Conservation (phyloP, 2,329 filamentous ascomycete genomes). For the Colletotrichum orbiculare region DNA sequence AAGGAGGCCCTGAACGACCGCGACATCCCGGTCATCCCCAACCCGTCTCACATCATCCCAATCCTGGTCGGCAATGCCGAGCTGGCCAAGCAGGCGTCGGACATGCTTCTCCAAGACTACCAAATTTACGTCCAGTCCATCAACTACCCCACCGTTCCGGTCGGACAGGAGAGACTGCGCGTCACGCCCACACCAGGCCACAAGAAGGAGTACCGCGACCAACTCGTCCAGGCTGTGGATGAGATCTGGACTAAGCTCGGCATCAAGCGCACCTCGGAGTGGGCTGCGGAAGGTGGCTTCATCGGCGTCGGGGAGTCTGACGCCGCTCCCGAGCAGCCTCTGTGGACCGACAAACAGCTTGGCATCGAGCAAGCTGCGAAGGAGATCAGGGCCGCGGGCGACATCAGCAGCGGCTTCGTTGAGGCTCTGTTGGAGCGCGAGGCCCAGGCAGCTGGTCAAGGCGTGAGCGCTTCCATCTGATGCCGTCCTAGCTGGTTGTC, state of each 20-base stretch:
- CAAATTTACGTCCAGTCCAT: conserved; percentile 98
- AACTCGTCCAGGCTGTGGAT: conserved; percentile 86
- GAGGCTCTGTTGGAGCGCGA: conserved; percentile 71
- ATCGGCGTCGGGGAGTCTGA: conserved; percentile 87
- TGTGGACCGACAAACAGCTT: conserved; percentile 93
- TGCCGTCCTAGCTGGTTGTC: conserved; percentile 19
- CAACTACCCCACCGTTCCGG: conserved; percentile 98
- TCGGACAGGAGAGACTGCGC: conserved; percentile 95
- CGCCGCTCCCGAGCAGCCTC: conserved; percentile 71
- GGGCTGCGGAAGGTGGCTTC: conserved; percentile 91
- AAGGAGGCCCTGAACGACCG: conserved; percentile 83
- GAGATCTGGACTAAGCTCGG: conserved; percentile 88
- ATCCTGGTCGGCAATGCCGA: conserved; percentile 94
- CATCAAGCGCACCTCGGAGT: conserved; percentile 93
- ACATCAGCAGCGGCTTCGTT: conserved; percentile 57
- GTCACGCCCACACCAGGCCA: conserved; percentile 97
- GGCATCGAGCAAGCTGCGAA: conserved; percentile 75
- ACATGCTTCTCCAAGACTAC: conserved; percentile 90
- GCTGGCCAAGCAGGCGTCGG: conserved; percentile 89
- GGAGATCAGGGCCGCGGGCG: conserved; percentile 64
- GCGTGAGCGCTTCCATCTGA: conserved; percentile 43
- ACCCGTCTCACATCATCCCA: conserved; percentile 96
- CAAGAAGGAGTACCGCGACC: conserved; percentile 83
- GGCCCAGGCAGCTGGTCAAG: conserved; percentile 46
- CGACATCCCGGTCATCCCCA: conserved; percentile 96